Conservation (phyloP, 2,329 filamentous ascomycete species). For the Alternaria gansuensis region DNA sequence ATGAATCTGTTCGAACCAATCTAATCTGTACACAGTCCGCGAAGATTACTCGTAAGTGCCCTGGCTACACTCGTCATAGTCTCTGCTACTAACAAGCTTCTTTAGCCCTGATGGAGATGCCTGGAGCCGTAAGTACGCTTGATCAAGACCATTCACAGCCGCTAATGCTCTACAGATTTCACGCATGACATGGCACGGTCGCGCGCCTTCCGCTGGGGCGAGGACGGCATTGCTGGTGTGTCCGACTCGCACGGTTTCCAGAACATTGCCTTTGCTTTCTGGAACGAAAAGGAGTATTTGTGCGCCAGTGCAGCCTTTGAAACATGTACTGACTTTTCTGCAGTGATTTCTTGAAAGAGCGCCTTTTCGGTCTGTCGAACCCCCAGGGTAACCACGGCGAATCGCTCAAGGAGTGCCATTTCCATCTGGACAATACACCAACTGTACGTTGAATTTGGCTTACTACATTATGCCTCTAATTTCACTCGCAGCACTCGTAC, state of each 20-base stretch:
- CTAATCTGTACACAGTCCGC: slow-evolving; percentile 67
- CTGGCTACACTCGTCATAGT: slow-evolving; percentile 18
- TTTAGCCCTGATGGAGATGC: slow-evolving; percentile 82
- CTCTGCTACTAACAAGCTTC: slow-evolving; percentile 38
- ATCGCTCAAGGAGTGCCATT: slow-evolving; percentile 95
- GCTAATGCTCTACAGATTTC: slow-evolving; percentile 71
- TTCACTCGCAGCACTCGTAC: slow-evolving; percentile 78
- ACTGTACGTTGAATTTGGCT: slow-evolving; percentile 58
- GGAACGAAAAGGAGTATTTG: slow-evolving; percentile 92
- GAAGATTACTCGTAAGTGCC: slow-evolving; percentile 83
- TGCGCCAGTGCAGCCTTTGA: neutral
- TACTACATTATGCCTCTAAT: slow-evolving; percentile 49
- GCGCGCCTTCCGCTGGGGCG: slow-evolving; percentile 91
- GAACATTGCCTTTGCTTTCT: slow-evolving; percentile 95
- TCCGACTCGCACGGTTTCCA: slow-evolving; percentile 91
- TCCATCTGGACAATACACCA: slow-evolving; percentile 94
- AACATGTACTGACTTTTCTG: slow-evolving; percentile 52
- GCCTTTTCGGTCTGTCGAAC: slow-evolving; percentile 93
- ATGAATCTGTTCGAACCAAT: slow-evolving; percentile 6
- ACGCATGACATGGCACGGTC: slow-evolving; percentile 90
- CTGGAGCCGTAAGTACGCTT: slow-evolving; percentile 80
- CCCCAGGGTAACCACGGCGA: slow-evolving; percentile 97
- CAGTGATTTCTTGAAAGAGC: slow-evolving; percentile 92
- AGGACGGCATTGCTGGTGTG: slow-evolving; percentile 95
- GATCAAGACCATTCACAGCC: slow-evolving; percentile 3